A percentile compares a stretch with the other conserved stretches of the same genome.
Conservation (phyloP, 2,329 filamentous ascomycete species). For the Colletotrichum tamarilloi region DNA sequence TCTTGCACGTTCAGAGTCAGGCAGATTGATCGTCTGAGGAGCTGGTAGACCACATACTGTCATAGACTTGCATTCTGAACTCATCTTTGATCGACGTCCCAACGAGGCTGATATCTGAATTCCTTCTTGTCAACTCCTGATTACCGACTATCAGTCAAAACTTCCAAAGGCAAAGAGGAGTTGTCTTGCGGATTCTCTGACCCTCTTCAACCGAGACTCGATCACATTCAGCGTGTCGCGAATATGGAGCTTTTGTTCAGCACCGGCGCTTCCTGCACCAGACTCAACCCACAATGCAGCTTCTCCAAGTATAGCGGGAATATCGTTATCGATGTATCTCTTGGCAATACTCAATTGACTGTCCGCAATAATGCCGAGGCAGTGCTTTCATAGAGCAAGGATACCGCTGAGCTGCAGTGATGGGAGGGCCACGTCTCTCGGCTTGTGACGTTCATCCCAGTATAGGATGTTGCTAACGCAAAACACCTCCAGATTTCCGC, state of each 20-base stretch:
- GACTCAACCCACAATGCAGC: slow-evolving; percentile 57
- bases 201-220: slow-evolving; percentile 41
- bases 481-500: slow-evolving; percentile 48
- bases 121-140: neutral
- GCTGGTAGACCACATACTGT: slow-evolving; percentile 12
- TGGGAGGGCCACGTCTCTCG: slow-evolving; percentile 41
- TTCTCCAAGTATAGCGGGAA: slow-evolving; percentile 53
- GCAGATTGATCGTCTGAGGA: no score
- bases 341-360: slow-evolving; percentile 50
- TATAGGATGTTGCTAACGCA: slow-evolving; percentile 59
- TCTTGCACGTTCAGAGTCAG: neutral
- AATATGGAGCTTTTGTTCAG: slow-evolving; percentile 49
- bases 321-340: slow-evolving; percentile 52
- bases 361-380: slow-evolving; percentile 56
- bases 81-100: neutral
- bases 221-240: slow-evolving; percentile 48
- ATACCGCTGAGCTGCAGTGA: slow-evolving; percentile 56
- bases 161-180: no score
- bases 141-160: neutral
- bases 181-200: slow-evolving; percentile 34
- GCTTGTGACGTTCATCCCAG: slow-evolving; percentile 47
- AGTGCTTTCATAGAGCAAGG: slow-evolving; percentile 52
- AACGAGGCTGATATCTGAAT: neutral
- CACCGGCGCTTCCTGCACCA: slow-evolving; percentile 49
- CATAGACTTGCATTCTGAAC: slow-evolving; percentile 6